A percentile compares a stretch with the other conserved stretches of the same genome.
Conservation (phyloP, 2,329 filamentous ascomycete genomes). For the Gaeumannomyces sp. region DNA sequence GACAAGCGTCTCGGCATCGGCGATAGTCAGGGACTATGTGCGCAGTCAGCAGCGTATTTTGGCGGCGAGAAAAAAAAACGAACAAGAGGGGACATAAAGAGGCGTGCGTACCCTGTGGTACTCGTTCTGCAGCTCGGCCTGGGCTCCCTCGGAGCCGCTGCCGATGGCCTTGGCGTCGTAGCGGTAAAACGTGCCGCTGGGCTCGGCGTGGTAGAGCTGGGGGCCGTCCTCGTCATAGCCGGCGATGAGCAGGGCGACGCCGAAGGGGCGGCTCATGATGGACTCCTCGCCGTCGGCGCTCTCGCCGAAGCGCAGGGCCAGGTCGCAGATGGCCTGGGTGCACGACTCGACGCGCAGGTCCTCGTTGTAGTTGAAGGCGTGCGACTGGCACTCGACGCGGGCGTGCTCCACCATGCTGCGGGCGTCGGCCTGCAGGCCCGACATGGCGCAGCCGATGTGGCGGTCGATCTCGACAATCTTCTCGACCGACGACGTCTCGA, state of each 20-base stretch:
- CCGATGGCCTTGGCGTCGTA: conserved; percentile 99
- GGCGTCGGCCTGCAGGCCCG: conserved; percentile 92
- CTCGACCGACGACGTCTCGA: conserved; percentile 96
- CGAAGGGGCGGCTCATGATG: conserved; percentile 96
- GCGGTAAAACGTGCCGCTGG: conserved; percentile 95
- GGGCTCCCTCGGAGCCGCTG: conserved; percentile 92
- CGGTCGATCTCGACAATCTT: conserved; percentile 99
- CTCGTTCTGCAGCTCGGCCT: conserved; percentile 96
- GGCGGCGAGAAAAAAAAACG: neutral
- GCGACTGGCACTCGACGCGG: conserved; percentile 93
- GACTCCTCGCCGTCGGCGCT: conserved; percentile 96
- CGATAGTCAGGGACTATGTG: conserved; percentile 74
- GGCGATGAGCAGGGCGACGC: conserved; percentile 91
- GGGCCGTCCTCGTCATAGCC: conserved; percentile 97
- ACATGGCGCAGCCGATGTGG: conserved; percentile 99
- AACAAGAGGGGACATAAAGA: neutral
- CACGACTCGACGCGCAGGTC: conserved; percentile 91
- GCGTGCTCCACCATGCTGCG: conserved; percentile 98
- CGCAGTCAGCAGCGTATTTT: neutral
- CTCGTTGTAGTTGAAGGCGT: conserved; percentile 98
- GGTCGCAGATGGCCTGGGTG: conserved; percentile 97
- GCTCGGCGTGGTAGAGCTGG: conserved; percentile 95
- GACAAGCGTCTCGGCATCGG: conserved; percentile 89
- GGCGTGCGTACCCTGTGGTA: conserved; percentile 71
- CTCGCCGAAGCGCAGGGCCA: conserved; percentile 94